Evolutionary conservation across 1,139 yeast genomes (phyloP).

Genomic region (Yamadazyma diospyri): DNA sequence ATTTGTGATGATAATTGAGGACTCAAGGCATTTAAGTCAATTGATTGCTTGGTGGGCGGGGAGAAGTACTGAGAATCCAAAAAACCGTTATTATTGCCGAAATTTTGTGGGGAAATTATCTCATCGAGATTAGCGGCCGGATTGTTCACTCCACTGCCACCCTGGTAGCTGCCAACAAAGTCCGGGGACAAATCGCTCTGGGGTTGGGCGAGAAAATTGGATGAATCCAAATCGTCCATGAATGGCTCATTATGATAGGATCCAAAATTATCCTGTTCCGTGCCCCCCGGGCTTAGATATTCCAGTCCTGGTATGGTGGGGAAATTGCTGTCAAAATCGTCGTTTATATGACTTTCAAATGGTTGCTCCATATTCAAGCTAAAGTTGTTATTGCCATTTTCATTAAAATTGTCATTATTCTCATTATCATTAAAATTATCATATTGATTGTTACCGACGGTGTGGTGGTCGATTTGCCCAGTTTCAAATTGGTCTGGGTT

Average conservation of each 20-base stretch:
- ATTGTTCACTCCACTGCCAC: neutral
- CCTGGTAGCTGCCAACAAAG: constrained; percentile 7
- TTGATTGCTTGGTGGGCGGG: constrained; percentile 26
- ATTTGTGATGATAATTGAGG: constrained; percentile 24
- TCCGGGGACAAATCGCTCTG: constrained; percentile 10
- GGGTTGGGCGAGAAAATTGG: constrained; percentile 14
- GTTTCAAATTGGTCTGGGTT: constrained; percentile 1
- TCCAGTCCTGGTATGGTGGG: constrained; percentile 16
- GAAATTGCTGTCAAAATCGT: constrained; percentile 10
- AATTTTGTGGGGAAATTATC: constrained; percentile 31
- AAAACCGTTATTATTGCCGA: constrained; percentile 17
- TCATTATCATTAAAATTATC: constrained; percentile 1
- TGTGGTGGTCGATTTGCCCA: neutral
- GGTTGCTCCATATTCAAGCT: constrained; percentile 16
- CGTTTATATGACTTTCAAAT: constrained; percentile 11
- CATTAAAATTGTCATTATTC: constrained; percentile 3
- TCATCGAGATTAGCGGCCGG: constrained; percentile 31
- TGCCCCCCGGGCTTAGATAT: constrained; percentile 14
- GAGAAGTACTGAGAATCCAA: constrained; percentile 42
- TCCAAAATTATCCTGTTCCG: constrained; percentile 10
- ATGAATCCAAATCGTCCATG: constrained; percentile 31
- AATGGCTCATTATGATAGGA: constrained; percentile 30
- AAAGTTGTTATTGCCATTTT: constrained; percentile 7
- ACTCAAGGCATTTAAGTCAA: constrained; percentile 20
- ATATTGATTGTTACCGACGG: neutral